Base-by-base conservation (phyloP, 140 eudicot species). In the Senecio squalidus region DNA sequence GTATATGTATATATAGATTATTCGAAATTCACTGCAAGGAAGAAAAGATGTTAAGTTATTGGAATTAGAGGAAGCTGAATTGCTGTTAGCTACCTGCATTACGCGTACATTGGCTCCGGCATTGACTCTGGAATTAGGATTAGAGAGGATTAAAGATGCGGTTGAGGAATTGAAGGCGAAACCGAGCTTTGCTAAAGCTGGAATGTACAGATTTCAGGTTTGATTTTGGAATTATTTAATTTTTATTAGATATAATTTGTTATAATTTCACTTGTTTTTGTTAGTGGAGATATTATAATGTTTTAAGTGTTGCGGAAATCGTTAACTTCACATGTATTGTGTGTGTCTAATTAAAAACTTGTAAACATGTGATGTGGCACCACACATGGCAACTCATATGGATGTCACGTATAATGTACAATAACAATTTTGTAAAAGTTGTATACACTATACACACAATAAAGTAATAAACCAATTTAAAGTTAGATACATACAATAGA, bases 131-230 rank as follows among this genome's bases (percentile, higher is more conserved):
- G 86, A 87, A 21, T 69, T 71, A 25, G 98, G 96, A 16, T 67
- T 92, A 7, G 73, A 81, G 29, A 58, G 14, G 64, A 72, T 92
- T 66, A 63, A 71, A 39, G 79, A 72, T n/a, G 84, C 96, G 4
- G 68, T 92, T 64, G 50, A 59, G 45, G 75, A 74, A 50, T 72
- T 92, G 62, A 82, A 76, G 78, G 56, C 40, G 21, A 77, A 79
- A 34, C 80, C 89, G 49, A 77, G 79, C 52, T 9, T 18, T 73
- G 49, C 77, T 58, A 48, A 73, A 14, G 72, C 73, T 47, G 98
- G 95, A 62, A 82, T 92, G 83, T 77, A 81, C 64, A 68, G 96
- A 60, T 79, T 84, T 77, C 88, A 84, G 98, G 98, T 92, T n/a
- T n/a, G n/a, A 62, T 16, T 29, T 4, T 4, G 26, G 26, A 20